A percentile compares a stretch with the other conserved stretches of the same genome.
Conservation (phyloP, 2,329 filamentous ascomycete genomes). For the Aspergillus sp. region DNA sequence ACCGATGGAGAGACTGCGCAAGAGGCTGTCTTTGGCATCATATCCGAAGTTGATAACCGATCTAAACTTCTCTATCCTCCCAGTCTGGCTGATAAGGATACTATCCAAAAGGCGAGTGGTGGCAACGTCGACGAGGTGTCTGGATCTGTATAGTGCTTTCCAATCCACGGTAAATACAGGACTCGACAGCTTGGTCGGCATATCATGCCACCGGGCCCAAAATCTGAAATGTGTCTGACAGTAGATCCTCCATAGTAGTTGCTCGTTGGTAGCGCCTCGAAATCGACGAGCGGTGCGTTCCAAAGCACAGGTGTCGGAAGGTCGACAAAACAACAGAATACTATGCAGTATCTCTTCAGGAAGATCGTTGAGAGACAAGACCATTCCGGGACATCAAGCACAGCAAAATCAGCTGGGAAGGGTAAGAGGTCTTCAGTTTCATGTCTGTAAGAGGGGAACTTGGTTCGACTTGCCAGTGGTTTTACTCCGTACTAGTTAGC, state of each 20-base stretch:
- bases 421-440: not conserved
- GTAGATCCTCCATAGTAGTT: conserved; percentile 78
- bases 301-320: conserved; percentile 56
- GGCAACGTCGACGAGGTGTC: conserved; percentile 57
- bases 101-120: conserved; percentile 64
- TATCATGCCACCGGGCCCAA: conserved; percentile 72
- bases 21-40: conserved; percentile 84
- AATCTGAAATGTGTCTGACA: conserved; percentile 71
- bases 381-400: conserved; percentile 33
- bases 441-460: not conserved
- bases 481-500: not conserved
- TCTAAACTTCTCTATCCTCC: conserved; percentile 71
- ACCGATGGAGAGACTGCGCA: conserved; percentile 65
- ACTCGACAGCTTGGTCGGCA: conserved; percentile 59
- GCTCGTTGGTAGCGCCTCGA: conserved; percentile 68
- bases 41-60: conserved; percentile 75
- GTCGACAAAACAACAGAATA: conserved; percentile 69
- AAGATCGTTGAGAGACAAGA: conserved; percentile 49
- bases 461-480: not conserved
- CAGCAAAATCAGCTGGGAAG: not conserved
- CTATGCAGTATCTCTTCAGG: conserved; percentile 86
- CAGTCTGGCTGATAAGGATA: conserved; percentile 72
- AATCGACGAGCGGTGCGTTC: conserved; percentile 68
- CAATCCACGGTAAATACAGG: conserved; percentile 68
- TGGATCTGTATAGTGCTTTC: conserved; percentile 69